phyloP scores from a whole-genome alignment of 2,329 filamentous ascomycete genomes.

The Didymosphaeria variabile region DNA sequence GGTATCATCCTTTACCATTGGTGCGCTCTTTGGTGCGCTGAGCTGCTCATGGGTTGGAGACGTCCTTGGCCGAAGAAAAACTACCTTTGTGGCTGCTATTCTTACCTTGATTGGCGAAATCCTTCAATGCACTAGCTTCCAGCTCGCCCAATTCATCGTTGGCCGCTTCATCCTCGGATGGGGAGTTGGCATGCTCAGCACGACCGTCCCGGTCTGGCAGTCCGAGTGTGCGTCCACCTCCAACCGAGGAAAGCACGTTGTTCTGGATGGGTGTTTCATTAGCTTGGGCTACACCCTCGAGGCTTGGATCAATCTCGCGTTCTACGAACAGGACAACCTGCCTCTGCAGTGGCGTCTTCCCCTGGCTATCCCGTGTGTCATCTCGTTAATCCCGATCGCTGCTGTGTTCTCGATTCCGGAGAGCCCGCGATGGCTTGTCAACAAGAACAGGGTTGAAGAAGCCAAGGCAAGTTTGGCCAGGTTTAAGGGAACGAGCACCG shows the following conservation, averaged over 20 bases:
- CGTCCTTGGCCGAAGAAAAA: constrained; percentile 55
- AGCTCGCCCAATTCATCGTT: constrained; percentile 57
- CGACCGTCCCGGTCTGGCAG: constrained; percentile 59
- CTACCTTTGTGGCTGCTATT: constrained; percentile 54
- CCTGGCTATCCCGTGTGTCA: constrained; percentile 70
- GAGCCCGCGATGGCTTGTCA: constrained; percentile 73
- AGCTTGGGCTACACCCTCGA: constrained; percentile 56
- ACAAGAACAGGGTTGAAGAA: constrained; percentile 72
- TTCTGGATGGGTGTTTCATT: constrained; percentile 58
- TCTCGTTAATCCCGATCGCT: constrained; percentile 61
- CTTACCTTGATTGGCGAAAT: constrained; percentile 55
- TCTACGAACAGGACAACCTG: constrained; percentile 65
- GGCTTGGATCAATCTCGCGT: constrained; percentile 62
- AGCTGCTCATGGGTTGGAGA: constrained; percentile 58
- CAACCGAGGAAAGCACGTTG: constrained; percentile 53
- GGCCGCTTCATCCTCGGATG: constrained; percentile 56
- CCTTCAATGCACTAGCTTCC: constrained; percentile 56
- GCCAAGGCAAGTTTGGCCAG: constrained; percentile 59
- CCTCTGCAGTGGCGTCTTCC: constrained; percentile 73
- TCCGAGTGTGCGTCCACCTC: constrained; percentile 50
- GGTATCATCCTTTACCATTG: constrained; percentile 57
- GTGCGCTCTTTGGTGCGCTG: constrained; percentile 58
- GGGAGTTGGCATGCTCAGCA: constrained; percentile 55
- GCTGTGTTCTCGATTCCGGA: constrained; percentile 75
- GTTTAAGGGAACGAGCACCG: constrained; percentile 50